phyloP scores from a whole-genome alignment of 2,329 filamentous ascomycete species.

The Cytospora schulzeri region DNA sequence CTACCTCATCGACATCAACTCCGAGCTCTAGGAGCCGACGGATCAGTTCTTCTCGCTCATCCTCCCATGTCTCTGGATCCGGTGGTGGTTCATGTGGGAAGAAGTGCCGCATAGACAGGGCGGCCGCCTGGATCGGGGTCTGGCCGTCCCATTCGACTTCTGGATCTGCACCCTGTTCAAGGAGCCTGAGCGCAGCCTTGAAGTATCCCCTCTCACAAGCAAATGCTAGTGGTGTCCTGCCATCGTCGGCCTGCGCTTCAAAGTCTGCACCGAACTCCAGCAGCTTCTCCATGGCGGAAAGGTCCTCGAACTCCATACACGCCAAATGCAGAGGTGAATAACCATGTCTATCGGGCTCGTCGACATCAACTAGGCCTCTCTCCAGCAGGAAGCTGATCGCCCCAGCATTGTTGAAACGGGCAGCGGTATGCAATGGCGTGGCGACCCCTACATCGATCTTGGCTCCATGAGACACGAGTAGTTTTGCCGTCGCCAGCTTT shows the following conservation, averaged over 20 bases:
- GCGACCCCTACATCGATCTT: background rate
- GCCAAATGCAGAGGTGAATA: background rate
- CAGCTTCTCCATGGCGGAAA: background rate
- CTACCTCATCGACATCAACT: background rate
- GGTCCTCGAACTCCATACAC: background rate
- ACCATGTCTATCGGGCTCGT: background rate
- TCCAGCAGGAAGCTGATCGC: background rate
- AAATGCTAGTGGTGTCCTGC: background rate
- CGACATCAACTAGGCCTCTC: background rate
- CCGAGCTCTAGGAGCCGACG: background rate
- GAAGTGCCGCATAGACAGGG: background rate
- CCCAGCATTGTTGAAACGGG: background rate
- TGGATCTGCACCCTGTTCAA: background rate
- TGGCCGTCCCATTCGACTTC: background rate
- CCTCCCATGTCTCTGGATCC: background rate
- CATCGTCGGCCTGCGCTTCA: background rate
- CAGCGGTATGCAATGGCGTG: background rate
- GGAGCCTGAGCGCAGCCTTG: conserved; percentile 1
- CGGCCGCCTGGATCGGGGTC: background rate
- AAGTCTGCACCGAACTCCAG: background rate
- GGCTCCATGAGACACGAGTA: background rate
- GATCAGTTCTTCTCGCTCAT: background rate
- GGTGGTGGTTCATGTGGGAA: background rate
- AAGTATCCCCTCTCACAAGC: conserved; percentile 2
- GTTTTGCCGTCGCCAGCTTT: background rate